A percentile compares a stretch with the other conserved stretches of the same genome.
These are phyloP conservation scores for Funneliformis mosseae DNA, from an alignment of 192 early-diverging fungal species.

Conservation along the genomic window DNA sequence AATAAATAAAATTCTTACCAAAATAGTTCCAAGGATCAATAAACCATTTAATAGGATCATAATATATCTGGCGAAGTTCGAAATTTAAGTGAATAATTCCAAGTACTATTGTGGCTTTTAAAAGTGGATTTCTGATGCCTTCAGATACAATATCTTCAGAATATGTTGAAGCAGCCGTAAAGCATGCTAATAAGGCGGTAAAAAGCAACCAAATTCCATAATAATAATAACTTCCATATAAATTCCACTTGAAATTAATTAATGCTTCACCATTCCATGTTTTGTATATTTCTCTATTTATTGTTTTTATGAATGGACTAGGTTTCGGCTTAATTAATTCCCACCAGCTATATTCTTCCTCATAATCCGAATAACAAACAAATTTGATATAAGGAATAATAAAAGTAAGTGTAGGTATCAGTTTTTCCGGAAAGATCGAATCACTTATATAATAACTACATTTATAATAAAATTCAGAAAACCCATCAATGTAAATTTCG, in stretches of 20 bases:
- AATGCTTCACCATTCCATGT: slow-evolving; percentile 6
- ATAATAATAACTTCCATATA: slow-evolving; percentile 5
- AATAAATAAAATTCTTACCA: slow-evolving; percentile 1
- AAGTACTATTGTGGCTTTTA: neutral
- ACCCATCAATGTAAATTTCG: too few species aligned
- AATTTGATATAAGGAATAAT: neutral
- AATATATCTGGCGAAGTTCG: neutral
- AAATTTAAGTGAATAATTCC: neutral
- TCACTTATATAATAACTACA: too few species aligned
- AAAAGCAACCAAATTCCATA: neutral
- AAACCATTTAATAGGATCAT: neutral
- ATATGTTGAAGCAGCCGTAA: neutral
- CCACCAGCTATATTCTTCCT: neutral
- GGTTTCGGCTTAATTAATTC: neutral
- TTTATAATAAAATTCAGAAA: too few species aligned
- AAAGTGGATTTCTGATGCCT: neutral
- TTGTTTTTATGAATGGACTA: neutral
- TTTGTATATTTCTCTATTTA: neutral
- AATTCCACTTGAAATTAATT: slow-evolving; percentile 21
- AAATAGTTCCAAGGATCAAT: neutral
- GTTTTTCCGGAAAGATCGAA: too few species aligned
- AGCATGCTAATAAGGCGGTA: neutral
- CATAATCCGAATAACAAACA: neutral
- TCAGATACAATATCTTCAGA: neutral
- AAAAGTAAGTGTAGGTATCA: neutral